Base-by-base conservation (phyloP, 768 basidiomycete species). In the Goffeauzyma gilvescens region DNA sequence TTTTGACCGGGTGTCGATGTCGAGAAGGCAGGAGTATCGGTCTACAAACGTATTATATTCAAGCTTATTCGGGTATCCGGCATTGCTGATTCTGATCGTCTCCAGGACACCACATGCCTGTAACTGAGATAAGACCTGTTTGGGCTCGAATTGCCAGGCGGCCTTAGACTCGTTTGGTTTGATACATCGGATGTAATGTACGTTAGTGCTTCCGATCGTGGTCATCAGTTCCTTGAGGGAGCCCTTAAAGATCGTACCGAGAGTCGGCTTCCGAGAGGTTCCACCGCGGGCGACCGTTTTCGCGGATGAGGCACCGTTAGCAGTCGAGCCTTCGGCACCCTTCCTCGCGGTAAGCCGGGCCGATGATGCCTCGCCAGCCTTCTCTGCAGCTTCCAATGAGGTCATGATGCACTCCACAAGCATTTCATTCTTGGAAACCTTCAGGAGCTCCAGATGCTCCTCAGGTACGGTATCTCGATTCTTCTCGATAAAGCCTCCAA, bases 131-230 rank as follows among this genome's bases (percentile, higher is more conserved):
- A 98, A 66, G 13, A 98, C 93, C 61, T 96, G 87, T 54, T 89
- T 84, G 24, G 89, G 84, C 22, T 80, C 76, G 57, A 95, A 89
- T 59, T 87, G 85, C 93, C 93, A 98, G 27, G 93, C 86, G 41
- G 72, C 76, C 68, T 98, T 98, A 50, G 74, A 72, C 58, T 98
- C 93, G 60, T 98, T 98, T 2, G 93, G 93, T 64, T 98, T 98
- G 69, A 98, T 96, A 64, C 93, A 98, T 35, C 93, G 77, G 58
- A 98, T 98, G 59, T 98, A 98, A 59, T 98, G 93, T 0, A 95
- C 93, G 55, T 98, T 95, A 10, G 93, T 98, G 46, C 83, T 79
- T 55, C 83, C 80, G 51, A 98, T 78, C 0, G 93, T 98, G 27
- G 93, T 87, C 90, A 98, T 98, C 32, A 98, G 69, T 36, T 75